Percentiles rank a stretch among this genome's conserved stretches.
phyloP scores from a whole-genome alignment of 1,139 yeast genomes.

The Debaryomyces nepalensis region DNA sequence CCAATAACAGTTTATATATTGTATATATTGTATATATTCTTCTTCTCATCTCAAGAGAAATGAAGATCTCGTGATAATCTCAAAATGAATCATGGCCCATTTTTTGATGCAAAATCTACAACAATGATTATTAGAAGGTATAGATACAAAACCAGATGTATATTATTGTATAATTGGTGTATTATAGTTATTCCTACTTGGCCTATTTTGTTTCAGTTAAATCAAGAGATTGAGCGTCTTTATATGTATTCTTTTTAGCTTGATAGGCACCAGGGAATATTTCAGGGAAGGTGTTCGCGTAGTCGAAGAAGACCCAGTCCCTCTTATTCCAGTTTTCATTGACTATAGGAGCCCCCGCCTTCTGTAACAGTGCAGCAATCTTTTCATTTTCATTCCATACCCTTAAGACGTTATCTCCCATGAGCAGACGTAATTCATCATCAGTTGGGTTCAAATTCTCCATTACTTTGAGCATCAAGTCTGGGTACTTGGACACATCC shows the following conservation, averaged over 20 bases:
- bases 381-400: constrained; percentile 46
- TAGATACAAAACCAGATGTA: no score
- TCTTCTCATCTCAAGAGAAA: no score
- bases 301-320: constrained; percentile 42
- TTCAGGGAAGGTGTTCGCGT: constrained; percentile 38
- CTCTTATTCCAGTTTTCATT: constrained; percentile 50
- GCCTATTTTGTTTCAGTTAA: constrained; percentile 1
- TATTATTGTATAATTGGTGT: no score
- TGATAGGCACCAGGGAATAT: constrained; percentile 40
- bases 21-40: no score
- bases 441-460: constrained; percentile 41
- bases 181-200: no score
- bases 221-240: constrained; percentile 6
- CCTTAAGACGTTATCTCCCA: constrained; percentile 54
- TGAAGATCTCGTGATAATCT: no score
- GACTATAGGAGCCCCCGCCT: constrained; percentile 26
- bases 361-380: constrained; percentile 29
- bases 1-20: no score
- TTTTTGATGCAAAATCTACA: no score
- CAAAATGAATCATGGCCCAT: no score
- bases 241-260: constrained; percentile 7
- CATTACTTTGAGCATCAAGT: constrained; percentile 47
- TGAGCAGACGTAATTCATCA: constrained; percentile 44
- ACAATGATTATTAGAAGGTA: no score
- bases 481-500: constrained; percentile 59